Base-by-base conservation (phyloP, 805 yeast genomes). In the Starmera quercuum region DNA sequence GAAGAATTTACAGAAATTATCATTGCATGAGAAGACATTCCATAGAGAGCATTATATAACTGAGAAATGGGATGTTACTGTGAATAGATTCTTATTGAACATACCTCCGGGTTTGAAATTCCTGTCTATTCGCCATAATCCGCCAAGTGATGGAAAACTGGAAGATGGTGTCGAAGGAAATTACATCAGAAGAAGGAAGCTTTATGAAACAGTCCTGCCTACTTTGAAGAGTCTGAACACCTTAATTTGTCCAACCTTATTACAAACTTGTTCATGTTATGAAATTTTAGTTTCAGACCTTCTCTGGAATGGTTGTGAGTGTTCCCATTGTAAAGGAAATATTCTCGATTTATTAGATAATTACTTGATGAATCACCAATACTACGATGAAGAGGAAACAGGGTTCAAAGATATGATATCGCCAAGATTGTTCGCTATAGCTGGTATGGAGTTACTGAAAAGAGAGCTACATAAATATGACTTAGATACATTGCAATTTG, bases 241-340 rank as follows among this genome's bases (percentile, higher is more conserved):
- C 2, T 49, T 83, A 11, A 56, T 72, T 4, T 64, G 77, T 0
- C 86, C 88, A 3, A 73, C 75, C 5, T 62, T 79, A 34, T 51
- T 83, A 41, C 74, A 76, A 36, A 59, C 77, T 0, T 58, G 78
- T 15, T 63, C 85, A 0, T 73, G 84, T 40, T 83, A 81, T 50
- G 94, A 83, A 42, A 78, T 78, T 36, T 51, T 78, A 6, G 75
- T 77, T 49, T 80, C 84, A 30, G 82, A 78, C 40, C 42, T 83
- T 32, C 53, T 83, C 17, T 83, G 90, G 88, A 82, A 81, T 49
- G 90, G 90, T 0, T 82, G 90, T 52, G 67, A 66, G 25, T 83
- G 94, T 49, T 39, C 43, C 1, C 71, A 66, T 41, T 83, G 94
- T 46, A 35, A 36, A 5, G 57, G 58, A 11, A 59, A 58, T 33